Base-by-base conservation (phyloP, 352 stramenopile genomes). In the Hyaloperonospora brassicae region DNA sequence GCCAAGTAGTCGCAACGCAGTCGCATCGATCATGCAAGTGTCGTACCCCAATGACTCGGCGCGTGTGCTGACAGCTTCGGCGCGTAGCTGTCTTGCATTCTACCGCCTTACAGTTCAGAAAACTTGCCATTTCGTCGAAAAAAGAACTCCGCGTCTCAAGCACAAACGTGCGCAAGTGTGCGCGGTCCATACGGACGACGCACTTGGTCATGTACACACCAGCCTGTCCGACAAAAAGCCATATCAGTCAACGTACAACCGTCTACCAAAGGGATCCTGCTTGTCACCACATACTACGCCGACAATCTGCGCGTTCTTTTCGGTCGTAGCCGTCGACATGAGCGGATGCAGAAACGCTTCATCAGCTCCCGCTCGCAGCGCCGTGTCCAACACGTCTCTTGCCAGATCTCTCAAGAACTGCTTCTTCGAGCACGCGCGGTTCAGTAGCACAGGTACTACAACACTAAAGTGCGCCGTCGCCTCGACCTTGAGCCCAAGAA, bases 391-490 rank as follows among this genome's bases (percentile, higher is more conserved):
- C 14, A 79, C 73, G 22, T 79, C 55, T 42, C 55, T 59, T 8
- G 79, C 76, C 22, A 86, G 52, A n/a, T 89, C 76, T 0, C 64
- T 70, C 22, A 89, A 71, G 51, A 89, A 89, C 46, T 86, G 74
- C 58, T 89, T 89, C 57, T 89, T 76, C n/a, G 64, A 85, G 7
- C 63, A 70, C 1, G 71, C 67, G 6, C 74, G 74, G 11, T 68
- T 67, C 36, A 89, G 34, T 2, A 89, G 54, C 14, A 86, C 51
- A 21, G 74, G 76, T 5, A 89, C 51, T 36, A 86, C 50, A 0
- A 57, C 51, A n/a, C 73, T 69, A 45, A 81, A 78, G 23, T 76
- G 60, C 5, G n/a, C 5, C 0, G 61, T 42, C 7, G 54, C 61
- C 24, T 73, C 61, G 3, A 44, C 43, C 41, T 66, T 42, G 5